Evolutionary conservation across 768 basidiomycete genomes (phyloP), one percentile per base, ranked within the genome.

Genomic region (Phylloporus scabripes): DNA sequence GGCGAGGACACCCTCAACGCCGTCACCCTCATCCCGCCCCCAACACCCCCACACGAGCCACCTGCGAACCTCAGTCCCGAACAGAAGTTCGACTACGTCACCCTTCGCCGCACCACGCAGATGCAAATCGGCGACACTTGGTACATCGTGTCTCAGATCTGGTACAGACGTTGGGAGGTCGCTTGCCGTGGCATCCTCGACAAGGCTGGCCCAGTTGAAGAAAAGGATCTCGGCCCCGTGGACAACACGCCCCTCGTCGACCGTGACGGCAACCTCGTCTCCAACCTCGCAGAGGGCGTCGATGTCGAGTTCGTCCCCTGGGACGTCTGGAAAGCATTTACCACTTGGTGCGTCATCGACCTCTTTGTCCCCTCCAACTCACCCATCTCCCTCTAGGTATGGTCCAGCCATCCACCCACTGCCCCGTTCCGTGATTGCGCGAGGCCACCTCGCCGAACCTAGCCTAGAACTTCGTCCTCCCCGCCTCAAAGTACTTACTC

Each of bases 281-380:
- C 67, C 4, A 70, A 71, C 51, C 62, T 85, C 14, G 53, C 70
- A 23, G 88, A 92, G 60, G 78, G 81, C 18, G 62, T 80, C 24
- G 78, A 96, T 61, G 78, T 86, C 45, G 85, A 89, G 63, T 86
- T 81, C 56, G 74, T 96, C 3, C 88, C 91, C 2, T 71, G 74
- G 50, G 74, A 76, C 21, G 82, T 81, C 18, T 95, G 92, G 93
- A 60, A 72, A 18, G 71, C 76, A 17, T 75, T 96, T 33, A 66
- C 73, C 7, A 54, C 73, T 44, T 92, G 92, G 94, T 64, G 2
- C 42, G 53, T 49, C 48, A 18, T 55, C 43, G 7, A 15, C 51
- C 6, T n/a, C n/a, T 45, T 23, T 11, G 11, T 26, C 24, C 46
- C 7, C 23, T 50, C 32, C 7, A 23, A 34, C 11, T 24, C 20